Base-by-base conservation (phyloP, 139 green algal species). In the Closterium sp. region DNA sequence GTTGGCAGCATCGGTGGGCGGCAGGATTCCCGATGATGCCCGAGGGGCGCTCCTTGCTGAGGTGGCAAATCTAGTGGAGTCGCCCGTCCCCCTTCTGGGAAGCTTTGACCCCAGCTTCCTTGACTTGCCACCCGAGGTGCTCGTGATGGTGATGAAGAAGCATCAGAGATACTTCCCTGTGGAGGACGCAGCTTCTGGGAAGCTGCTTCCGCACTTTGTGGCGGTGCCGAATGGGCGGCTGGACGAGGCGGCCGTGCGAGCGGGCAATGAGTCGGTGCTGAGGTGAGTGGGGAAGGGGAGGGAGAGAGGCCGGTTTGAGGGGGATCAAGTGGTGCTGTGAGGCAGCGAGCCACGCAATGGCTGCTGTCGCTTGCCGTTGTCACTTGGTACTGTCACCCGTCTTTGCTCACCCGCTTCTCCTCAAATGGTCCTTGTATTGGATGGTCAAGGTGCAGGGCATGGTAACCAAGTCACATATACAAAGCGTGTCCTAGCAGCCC, bases 121-220 rank as follows among this genome's bases (percentile, higher is more conserved):
- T 33, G 35, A 91, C 30, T 95, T 99, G 83, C 98, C 98, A 93
- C 97, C 95, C 66, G 98, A 99, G 90, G 96, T 99, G 86, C 95
- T 99, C 34, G 96, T 98, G 23, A 99, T 97, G 95, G 92, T 94
- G 30, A 99, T 99, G 98, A 96, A 96, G 86, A 99, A 99, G 96
- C 98, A 99, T 95, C 98, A 99, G 97, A 96, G 98, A 84, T 99
- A 99, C 94, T 99, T 99, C 95, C 98, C 98, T 0, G 96, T 99
- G 16, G 96, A 97, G 90, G 84, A 95, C 38, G 36, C 87, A 16
- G 89, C 10, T 16, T 86, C 31, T 33, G 89, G 95, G 4, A 90
- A 94, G 32, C 96, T 99, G 84, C 93, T 98, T 87, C 97, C 97
- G 0, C 12, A 93, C 90, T 99, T 99, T 90, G 94, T 99, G 32